phyloP scores from a whole-genome alignment of 1,284 basidiomycete species.

The Flammula alnicola region DNA sequence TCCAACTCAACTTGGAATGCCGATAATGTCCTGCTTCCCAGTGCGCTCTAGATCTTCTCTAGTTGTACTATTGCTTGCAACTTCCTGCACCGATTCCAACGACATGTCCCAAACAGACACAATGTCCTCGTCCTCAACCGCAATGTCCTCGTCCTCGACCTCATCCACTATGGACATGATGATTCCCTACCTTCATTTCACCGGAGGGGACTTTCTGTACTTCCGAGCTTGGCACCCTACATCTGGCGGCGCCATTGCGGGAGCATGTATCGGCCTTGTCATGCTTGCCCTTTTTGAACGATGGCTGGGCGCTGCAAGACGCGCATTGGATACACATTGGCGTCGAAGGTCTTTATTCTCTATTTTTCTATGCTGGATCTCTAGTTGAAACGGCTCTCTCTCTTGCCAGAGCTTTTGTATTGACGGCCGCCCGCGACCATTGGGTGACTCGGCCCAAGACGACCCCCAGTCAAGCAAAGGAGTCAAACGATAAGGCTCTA shows the following conservation, averaged over 20 bases:
- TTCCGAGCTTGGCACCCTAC: conserved; percentile 73
- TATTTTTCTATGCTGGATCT: not conserved
- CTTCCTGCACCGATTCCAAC: too few relatives aligned
- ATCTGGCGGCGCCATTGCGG: conserved; percentile 69
- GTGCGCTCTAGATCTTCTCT: not conserved
- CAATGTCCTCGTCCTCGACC: conserved; percentile 15
- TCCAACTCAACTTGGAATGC: conserved; percentile 16
- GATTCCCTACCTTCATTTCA: conserved; percentile 72
- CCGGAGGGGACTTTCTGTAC: conserved; percentile 62
- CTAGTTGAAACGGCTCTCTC: conserved; percentile 4
- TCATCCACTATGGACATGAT: conserved; percentile 41
- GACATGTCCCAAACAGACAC: too few relatives aligned
- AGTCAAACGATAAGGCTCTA: conserved; percentile 8
- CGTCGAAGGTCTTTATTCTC: conserved; percentile 47
- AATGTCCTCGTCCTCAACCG: too few relatives aligned
- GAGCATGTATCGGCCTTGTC: conserved; percentile 74
- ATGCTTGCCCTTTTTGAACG: conserved; percentile 71
- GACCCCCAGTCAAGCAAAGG: not conserved
- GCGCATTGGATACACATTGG: conserved; percentile 62
- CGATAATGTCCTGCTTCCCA: conserved; percentile 2
- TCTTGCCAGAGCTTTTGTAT: conserved; percentile 31
- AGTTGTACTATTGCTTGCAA: too few relatives aligned
- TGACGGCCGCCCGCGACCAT: conserved; percentile 24
- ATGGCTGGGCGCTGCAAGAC: conserved; percentile 61
- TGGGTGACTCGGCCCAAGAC: conserved; percentile 2